Evolutionary conservation across 2,329 filamentous ascomycete genomes (phyloP).

Genomic region (Nothophaeocryptopus gaeumannii): DNA sequence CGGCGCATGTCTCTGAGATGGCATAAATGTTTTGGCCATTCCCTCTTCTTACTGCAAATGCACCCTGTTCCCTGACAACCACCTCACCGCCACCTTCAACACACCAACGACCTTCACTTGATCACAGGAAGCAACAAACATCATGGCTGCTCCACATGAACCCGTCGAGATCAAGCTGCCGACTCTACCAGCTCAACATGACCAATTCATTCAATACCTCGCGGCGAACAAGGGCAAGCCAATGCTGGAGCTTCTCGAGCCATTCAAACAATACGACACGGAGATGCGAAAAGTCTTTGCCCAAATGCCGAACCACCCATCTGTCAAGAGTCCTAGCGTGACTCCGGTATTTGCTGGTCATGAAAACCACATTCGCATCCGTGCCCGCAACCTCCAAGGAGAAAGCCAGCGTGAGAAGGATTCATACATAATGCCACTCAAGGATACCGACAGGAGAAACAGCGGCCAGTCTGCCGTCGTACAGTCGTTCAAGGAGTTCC

Average conservation of each 20-base stretch:
- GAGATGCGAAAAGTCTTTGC: constrained; percentile 66
- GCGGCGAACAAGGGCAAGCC: constrained; percentile 52
- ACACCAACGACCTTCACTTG: neutral
- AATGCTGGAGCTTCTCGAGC: constrained; percentile 59
- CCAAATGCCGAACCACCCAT: constrained; percentile 61
- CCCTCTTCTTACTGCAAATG: neutral
- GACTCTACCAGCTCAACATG: constrained; percentile 38
- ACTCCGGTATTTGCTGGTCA: constrained; percentile 61
- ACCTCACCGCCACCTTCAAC: neutral
- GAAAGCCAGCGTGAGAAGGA: constrained; percentile 62
- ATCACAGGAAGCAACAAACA: constrained; percentile 1
- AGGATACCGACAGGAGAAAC: constrained; percentile 58
- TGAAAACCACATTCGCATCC: constrained; percentile 58
- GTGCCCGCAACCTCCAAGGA: constrained; percentile 57
- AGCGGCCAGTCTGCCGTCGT: constrained; percentile 68
- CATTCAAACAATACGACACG: constrained; percentile 67
- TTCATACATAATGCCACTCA: constrained; percentile 67
- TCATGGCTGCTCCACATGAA: constrained; percentile 15
- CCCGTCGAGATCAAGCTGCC: constrained; percentile 30
- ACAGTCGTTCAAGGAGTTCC: constrained; percentile 65
- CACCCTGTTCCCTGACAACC: neutral
- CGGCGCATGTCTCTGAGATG: neutral
- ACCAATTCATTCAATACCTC: constrained; percentile 53
- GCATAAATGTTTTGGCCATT: constrained; percentile 1
- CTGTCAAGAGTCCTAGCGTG: constrained; percentile 60